A percentile compares a stretch with the other conserved stretches of the same genome.
phyloP scores from a whole-genome alignment of 805 yeast species.

The Candida ficus region DNA sequence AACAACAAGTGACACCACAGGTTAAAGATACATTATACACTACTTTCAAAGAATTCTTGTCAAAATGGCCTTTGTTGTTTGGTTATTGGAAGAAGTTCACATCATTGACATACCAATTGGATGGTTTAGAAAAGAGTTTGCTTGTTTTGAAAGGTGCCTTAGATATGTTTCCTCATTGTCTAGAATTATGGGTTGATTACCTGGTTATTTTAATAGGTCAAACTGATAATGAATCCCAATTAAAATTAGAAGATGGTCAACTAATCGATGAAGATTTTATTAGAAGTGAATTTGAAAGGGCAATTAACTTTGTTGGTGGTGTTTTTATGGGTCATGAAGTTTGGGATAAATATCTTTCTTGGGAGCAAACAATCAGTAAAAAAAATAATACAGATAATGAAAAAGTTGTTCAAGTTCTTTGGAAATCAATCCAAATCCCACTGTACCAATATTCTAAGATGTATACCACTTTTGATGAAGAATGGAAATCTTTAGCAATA shows the following conservation, averaged over 20 bases:
- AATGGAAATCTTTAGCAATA: not conserved
- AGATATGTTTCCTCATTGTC: conserved; percentile 46
- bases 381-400: conserved; percentile 28
- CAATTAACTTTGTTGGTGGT: conserved; percentile 48
- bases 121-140: conserved; percentile 49
- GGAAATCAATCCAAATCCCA: conserved; percentile 53
- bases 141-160: conserved; percentile 39
- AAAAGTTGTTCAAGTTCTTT: conserved; percentile 37
- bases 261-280: conserved; percentile 26
- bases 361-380: conserved; percentile 30
- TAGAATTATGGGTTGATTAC: conserved; percentile 70
- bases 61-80: conserved; percentile 52
- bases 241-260: not conserved
- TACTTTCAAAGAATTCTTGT: conserved; percentile 40
- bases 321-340: conserved; percentile 74
- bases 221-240: conserved; percentile 24
- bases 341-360: conserved; percentile 77
- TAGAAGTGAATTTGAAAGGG: conserved; percentile 42
- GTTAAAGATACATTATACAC: conserved; percentile 1
- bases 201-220: conserved; percentile 46
- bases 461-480: conserved; percentile 16
- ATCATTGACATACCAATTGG: conserved; percentile 48
- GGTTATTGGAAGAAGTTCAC: conserved; percentile 62
- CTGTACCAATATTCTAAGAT: conserved; percentile 76
- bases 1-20: not conserved